phyloP scores from a whole-genome alignment of 2,329 filamentous ascomycete species.

The Alternaria postmessia region DNA sequence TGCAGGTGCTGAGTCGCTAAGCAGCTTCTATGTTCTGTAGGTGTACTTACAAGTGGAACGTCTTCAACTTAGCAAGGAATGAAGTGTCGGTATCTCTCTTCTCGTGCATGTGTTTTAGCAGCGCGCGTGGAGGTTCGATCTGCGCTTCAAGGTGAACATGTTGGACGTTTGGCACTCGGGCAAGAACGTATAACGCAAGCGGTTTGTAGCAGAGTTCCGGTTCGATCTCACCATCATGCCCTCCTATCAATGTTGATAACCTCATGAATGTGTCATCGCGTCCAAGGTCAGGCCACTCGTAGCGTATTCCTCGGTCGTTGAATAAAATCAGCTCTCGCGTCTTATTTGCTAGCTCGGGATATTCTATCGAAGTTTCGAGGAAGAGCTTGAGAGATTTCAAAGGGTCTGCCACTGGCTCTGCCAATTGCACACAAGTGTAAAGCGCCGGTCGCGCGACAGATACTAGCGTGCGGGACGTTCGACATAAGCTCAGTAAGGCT shows the following conservation, averaged over 20 bases:
- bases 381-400: conserved; percentile 9
- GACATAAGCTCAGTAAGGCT: conserved; percentile 11
- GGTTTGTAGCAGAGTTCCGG: conserved; percentile 7
- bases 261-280: not conserved
- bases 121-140: conserved; percentile 7
- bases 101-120: conserved; percentile 12
- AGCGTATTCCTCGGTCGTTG: conserved; percentile 1
- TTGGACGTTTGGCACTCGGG: conserved; percentile 12
- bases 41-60: conserved; percentile 10
- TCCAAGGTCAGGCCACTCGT: conserved; percentile 4
- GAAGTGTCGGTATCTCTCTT: conserved; percentile 1
- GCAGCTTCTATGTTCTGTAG: not conserved
- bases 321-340: conserved; percentile 6
- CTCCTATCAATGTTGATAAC: not conserved
- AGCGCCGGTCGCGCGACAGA: conserved; percentile 16
- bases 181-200: conserved; percentile 7
- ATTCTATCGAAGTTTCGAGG: conserved; percentile 8
- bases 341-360: conserved; percentile 8
- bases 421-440: conserved; percentile 10
- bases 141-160: conserved; percentile 6
- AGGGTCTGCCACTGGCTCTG: not conserved
- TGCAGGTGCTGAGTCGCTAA: not conserved
- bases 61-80: conserved; percentile 12
- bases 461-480: conserved; percentile 7
- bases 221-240: conserved; percentile 4